Evolutionary conservation across 2,329 filamentous ascomycete species (phyloP).

Genomic region (Leptographium galeiforme): DNA sequence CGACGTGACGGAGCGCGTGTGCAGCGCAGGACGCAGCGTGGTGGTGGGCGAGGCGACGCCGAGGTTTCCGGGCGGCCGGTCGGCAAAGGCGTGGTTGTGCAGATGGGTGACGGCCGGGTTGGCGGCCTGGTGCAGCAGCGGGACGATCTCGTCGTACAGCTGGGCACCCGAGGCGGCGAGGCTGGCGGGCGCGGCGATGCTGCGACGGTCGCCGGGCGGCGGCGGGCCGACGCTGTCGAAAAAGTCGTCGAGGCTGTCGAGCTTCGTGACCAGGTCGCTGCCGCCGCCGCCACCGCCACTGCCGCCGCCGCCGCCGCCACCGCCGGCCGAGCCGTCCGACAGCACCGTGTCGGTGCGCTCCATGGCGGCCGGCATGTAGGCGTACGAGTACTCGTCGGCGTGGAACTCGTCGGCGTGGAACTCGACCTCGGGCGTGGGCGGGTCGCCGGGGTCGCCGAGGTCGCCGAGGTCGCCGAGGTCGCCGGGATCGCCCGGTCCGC

Average conservation of each 20-base stretch:
- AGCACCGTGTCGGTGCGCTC: constrained; percentile 85
- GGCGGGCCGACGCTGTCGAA: constrained; percentile 50
- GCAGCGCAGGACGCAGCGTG: constrained; percentile 48
- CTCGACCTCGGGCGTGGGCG: too few species aligned
- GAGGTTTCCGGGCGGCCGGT: constrained; percentile 46
- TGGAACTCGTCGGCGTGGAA: constrained; percentile 82
- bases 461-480: neutral
- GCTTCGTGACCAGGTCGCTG: constrained; percentile 67
- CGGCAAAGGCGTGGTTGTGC: constrained; percentile 68
- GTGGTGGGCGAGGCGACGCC: neutral
- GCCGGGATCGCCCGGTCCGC: neutral
- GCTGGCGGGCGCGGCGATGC: neutral
- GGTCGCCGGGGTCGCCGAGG: neutral
- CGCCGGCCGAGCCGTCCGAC: constrained; percentile 56
- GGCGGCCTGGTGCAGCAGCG: constrained; percentile 76
- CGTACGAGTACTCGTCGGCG: constrained; percentile 72
- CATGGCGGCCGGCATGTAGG: constrained; percentile 52
- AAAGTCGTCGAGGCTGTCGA: constrained; percentile 71
- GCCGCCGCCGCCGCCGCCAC: neutral
- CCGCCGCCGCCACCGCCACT: neutral
- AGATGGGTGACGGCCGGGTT: constrained; percentile 61
- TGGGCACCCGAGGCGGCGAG: constrained; percentile 55
- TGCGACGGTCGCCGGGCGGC: neutral
- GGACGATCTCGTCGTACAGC: constrained; percentile 83
- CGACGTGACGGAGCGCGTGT: constrained; percentile 74